Conservation (phyloP, 2,329 filamentous ascomycete species). For the Xylariaceae sp. region DNA sequence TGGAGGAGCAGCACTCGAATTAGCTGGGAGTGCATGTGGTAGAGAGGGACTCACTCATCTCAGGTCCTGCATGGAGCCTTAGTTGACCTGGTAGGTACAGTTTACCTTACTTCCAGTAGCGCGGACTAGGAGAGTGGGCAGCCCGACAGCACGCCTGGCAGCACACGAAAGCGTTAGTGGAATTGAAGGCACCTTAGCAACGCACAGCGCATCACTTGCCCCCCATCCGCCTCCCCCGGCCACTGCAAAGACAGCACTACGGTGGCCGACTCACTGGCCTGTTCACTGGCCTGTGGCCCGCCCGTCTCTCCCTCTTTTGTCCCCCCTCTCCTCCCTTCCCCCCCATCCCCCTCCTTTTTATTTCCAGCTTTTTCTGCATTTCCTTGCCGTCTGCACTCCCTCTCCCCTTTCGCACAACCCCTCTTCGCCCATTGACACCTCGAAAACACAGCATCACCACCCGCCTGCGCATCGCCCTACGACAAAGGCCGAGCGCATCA, state of each 20-base stretch:
- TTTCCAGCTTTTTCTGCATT: constrained; percentile 29
- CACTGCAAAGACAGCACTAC: neutral
- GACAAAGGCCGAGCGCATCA: constrained; percentile 28
- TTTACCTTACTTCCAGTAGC: too few relatives aligned
- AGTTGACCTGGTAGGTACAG: too few relatives aligned
- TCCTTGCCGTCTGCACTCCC: constrained; percentile 23
- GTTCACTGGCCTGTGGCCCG: constrained; percentile 16
- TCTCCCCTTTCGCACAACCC: constrained; percentile 28
- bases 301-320: constrained; percentile 29
- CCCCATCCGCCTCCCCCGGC: too few relatives aligned
- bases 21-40: too few relatives aligned
- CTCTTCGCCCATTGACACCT: constrained; percentile 26
- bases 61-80: too few relatives aligned
- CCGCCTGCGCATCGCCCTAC: constrained; percentile 27
- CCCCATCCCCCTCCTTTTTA: constrained; percentile 29
- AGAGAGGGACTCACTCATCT: too few relatives aligned
- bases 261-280: neutral
- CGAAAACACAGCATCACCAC: constrained; percentile 20
- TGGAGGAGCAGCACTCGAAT: too few relatives aligned
- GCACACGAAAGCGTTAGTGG: too few relatives aligned
- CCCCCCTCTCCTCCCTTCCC: constrained; percentile 31
- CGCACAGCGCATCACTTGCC: too few relatives aligned
- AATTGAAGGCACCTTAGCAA: too few relatives aligned
- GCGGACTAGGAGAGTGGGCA: too few relatives aligned
- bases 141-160: too few relatives aligned